These are phyloP conservation scores for Pseudozyma hubeiensis DNA, from an alignment of 1,284 basidiomycete genomes.

Conservation along the genomic window DNA sequence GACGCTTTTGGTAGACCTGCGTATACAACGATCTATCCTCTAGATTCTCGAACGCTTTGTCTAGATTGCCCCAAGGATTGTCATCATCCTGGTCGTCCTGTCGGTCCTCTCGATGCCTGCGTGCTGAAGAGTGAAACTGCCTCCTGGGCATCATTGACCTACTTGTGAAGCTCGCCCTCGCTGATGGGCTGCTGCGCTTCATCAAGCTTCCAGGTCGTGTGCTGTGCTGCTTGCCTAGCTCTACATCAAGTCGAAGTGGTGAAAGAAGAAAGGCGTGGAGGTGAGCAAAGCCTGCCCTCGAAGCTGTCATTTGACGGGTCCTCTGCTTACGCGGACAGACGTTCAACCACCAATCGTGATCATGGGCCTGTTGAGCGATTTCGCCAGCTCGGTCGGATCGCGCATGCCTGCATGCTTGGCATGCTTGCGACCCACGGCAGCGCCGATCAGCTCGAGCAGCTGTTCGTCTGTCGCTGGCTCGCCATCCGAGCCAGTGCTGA, in stretches of 20 bases:
- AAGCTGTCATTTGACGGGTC: neutral
- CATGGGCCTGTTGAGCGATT: constrained; percentile 73
- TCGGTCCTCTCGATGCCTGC: neutral
- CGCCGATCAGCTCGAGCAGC: constrained; percentile 76
- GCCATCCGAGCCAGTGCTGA: constrained; percentile 26
- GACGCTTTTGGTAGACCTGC: constrained; percentile 29
- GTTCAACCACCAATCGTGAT: constrained; percentile 80
- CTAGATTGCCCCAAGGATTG: constrained; percentile 55
- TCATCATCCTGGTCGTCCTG: constrained; percentile 32
- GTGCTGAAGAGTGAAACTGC: constrained; percentile 24
- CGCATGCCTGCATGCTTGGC: constrained; percentile 77
- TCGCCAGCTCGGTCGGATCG: constrained; percentile 56
- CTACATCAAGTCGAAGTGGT: constrained; percentile 5
- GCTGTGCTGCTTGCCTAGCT: constrained; percentile 1
- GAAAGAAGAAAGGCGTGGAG: constrained; percentile 2
- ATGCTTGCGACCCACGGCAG: constrained; percentile 79
- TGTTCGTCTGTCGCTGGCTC: constrained; percentile 73
- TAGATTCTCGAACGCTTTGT: constrained; percentile 44
- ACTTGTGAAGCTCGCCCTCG: neutral
- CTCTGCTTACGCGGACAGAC: constrained; percentile 3
- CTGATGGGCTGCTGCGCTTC: constrained; percentile 3
- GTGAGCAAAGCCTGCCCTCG: constrained; percentile 19
- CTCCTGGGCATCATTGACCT: constrained; percentile 4
- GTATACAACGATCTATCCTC: constrained; percentile 43
- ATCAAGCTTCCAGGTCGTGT: neutral